Conservation (phyloP, 2,329 filamentous ascomycete genomes). For the Aspergillus fumigatus region DNA sequence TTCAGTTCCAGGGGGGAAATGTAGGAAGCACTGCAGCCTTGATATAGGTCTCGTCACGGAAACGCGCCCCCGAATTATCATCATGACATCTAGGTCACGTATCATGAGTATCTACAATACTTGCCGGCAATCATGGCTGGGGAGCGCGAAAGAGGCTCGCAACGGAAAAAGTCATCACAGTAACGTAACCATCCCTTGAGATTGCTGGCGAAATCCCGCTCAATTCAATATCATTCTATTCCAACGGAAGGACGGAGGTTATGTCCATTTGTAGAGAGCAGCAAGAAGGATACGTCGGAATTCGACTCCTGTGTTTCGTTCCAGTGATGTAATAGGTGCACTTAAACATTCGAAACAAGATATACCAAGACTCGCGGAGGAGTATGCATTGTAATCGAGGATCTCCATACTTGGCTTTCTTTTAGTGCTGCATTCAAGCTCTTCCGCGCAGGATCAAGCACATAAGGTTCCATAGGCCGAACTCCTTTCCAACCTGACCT, state of each 20-base stretch:
- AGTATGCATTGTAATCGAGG: too few species aligned
- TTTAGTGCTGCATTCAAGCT: background rate
- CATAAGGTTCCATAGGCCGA: background rate
- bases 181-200: background rate
- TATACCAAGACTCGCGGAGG: background rate
- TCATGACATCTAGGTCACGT: background rate
- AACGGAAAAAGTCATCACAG: background rate
- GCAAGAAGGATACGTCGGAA: background rate
- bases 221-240: background rate
- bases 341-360: background rate
- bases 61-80: background rate
- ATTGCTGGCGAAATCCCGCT: background rate
- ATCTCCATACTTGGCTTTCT: background rate
- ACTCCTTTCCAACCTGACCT: background rate
- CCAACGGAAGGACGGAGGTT: background rate
- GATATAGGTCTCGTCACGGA: background rate
- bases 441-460: background rate
- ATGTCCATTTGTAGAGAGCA: background rate
- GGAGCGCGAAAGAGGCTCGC: background rate
- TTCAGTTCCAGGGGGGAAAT: background rate
- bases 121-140: background rate
- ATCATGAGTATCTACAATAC: background rate
- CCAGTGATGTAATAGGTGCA: background rate
- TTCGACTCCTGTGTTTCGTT: background rate
- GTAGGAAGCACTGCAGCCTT: background rate